phyloP scores from a whole-genome alignment of 202 grass and related monocot genomes.

The Zizania palustris region DNA sequence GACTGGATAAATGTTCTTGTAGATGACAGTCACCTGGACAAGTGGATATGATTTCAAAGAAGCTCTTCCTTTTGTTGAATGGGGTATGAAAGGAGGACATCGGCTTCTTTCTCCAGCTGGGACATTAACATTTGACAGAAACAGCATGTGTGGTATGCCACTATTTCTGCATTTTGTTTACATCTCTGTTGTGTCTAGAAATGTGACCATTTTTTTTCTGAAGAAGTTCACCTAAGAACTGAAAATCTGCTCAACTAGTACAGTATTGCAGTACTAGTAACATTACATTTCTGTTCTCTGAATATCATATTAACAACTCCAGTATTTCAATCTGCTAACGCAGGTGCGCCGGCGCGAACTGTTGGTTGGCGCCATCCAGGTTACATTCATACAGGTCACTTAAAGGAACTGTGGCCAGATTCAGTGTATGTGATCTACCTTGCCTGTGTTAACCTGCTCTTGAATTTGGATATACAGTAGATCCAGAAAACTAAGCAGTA shows the following conservation, averaged over 20 bases:
- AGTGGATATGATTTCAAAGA: slow-evolving; percentile 77
- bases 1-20: slow-evolving; percentile 15
- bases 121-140: slow-evolving; percentile 78
- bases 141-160: slow-evolving; percentile 83
- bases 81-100: slow-evolving; percentile 58
- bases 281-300: background rate
- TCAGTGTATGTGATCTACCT: slow-evolving; percentile 45
- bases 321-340: slow-evolving; percentile 17
- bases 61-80: slow-evolving; percentile 88
- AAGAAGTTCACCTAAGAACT: background rate
- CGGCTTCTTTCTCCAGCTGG: slow-evolving; percentile 67
- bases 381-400: slow-evolving; percentile 86
- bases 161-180: background rate
- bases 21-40: slow-evolving; percentile 97
- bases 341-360: slow-evolving; percentile 56
- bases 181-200: background rate
- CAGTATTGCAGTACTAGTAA: background rate
- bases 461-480: slow-evolving; percentile 5
- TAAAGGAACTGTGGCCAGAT: slow-evolving; percentile 91
- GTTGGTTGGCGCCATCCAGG: slow-evolving; percentile 84
- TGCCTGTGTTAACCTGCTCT: background rate
- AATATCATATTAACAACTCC: slow-evolving; percentile 1
- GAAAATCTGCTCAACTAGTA: background rate
- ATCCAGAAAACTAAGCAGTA: slow-evolving; percentile 9
- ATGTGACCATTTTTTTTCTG: background rate